phyloP scores from a whole-genome alignment of 2,329 filamentous ascomycete genomes.

The Parasarocladium wereldwijsianum region DNA sequence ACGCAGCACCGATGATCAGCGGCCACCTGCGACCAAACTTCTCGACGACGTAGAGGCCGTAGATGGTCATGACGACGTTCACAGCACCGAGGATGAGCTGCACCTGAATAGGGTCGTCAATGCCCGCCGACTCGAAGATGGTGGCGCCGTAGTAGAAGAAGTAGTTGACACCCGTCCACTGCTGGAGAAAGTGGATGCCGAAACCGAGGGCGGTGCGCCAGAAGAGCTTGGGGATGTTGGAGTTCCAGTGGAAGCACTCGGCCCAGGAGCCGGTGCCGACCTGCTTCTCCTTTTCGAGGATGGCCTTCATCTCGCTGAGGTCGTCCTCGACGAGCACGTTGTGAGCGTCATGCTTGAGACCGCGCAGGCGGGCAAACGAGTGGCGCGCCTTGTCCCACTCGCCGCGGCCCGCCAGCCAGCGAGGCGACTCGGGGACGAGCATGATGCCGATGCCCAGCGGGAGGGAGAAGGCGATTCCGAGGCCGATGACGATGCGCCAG shows the following conservation, averaged over 20 bases:
- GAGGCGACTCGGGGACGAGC: slow-evolving; percentile 39
- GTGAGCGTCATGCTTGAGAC: slow-evolving; percentile 29
- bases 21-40: slow-evolving; percentile 53
- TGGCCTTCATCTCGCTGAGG: slow-evolving; percentile 33
- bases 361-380: slow-evolving; percentile 38
- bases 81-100: slow-evolving; percentile 55
- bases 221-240: slow-evolving; percentile 37
- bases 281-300: slow-evolving; percentile 27
- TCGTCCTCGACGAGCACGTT: slow-evolving; percentile 34
- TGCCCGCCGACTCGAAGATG: slow-evolving; percentile 52
- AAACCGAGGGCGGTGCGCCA: slow-evolving; percentile 53
- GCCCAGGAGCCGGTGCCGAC: slow-evolving; percentile 35
- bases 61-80: slow-evolving; percentile 53
- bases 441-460: slow-evolving; percentile 38
- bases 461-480: slow-evolving; percentile 37
- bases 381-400: slow-evolving; percentile 32
- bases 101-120: slow-evolving; percentile 50
- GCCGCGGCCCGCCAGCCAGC: slow-evolving; percentile 35
- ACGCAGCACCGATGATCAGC: slow-evolving; percentile 49
- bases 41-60: slow-evolving; percentile 54
- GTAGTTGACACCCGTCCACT: slow-evolving; percentile 44
- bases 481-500: slow-evolving; percentile 48
- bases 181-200: slow-evolving; percentile 49
- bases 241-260: slow-evolving; percentile 45
- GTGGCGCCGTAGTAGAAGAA: slow-evolving; percentile 53